These are phyloP conservation scores for Lachancea thermotolerans DNA, from an alignment of 805 yeast genomes.

Conservation along the genomic window DNA sequence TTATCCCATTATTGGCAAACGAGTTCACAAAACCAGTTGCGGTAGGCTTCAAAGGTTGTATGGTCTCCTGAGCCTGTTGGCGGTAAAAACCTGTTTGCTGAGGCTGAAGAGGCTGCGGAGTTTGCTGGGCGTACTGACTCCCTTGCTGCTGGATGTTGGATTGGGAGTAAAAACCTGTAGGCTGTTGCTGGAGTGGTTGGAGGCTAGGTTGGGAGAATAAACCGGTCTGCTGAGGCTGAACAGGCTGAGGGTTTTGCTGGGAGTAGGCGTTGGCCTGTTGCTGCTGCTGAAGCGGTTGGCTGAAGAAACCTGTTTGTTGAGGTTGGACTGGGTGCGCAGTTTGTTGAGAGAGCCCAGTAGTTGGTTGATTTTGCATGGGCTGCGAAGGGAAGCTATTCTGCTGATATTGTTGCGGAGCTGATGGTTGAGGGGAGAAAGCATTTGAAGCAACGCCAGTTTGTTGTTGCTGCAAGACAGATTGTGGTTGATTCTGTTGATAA, in stretches of 20 bases:
- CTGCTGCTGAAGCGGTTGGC: conserved; percentile 10
- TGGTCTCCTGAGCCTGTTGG: conserved; percentile 20
- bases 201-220: conserved; percentile 22
- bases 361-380: conserved; percentile 14
- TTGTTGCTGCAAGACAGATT: conserved; percentile 10
- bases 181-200: conserved; percentile 33
- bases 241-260: conserved; percentile 23
- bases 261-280: conserved; percentile 8
- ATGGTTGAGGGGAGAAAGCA: conserved; percentile 6
- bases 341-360: conserved; percentile 7
- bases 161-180: conserved; percentile 23
- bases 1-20: conserved; percentile 41
- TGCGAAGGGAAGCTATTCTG: conserved; percentile 5
- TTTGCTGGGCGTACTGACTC: conserved; percentile 9
- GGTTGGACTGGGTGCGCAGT: conserved; percentile 10
- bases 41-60: conserved; percentile 35
- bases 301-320: conserved; percentile 10
- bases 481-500: not conserved
- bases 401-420: conserved; percentile 16
- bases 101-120: conserved; percentile 29
- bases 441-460: conserved; percentile 25
- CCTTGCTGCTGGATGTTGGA: conserved; percentile 31
- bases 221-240: conserved; percentile 29
- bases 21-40: conserved; percentile 43
- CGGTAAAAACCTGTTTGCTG: conserved; percentile 44